Conservation (phyloP, 768 basidiomycete genomes). For the Suillus weaverae region DNA sequence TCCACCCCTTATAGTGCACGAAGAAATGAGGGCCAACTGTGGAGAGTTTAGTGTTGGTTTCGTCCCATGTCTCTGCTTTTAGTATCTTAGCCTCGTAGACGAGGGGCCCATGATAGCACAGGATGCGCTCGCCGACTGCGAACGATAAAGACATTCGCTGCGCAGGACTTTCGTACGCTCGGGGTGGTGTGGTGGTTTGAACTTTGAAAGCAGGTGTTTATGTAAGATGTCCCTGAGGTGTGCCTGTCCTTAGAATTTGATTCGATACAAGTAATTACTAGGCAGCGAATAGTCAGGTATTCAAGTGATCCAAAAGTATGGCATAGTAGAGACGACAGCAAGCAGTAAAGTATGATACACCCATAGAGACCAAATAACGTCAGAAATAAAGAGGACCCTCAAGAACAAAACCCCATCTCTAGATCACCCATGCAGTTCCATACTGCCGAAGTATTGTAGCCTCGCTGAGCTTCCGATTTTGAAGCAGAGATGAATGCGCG, state of each 20-base stretch:
- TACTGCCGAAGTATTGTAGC: not conserved
- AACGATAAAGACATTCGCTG: conserved; percentile 37
- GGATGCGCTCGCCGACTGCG: conserved; percentile 69
- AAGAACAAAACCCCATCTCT: not conserved
- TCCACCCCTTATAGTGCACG: conserved; percentile 99
- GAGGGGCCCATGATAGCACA: conserved; percentile 94
- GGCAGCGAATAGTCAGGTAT: not conserved
- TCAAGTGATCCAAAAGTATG: not conserved
- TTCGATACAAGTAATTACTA: not conserved
- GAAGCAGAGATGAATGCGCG: not conserved
- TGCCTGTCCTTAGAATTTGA: not conserved
- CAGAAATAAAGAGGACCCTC: not conserved
- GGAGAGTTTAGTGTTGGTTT: conserved; percentile 58
- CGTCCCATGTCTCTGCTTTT: conserved; percentile 62
- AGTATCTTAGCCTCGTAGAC: conserved; percentile 97
- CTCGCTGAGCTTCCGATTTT: not conserved
- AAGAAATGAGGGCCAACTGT: conserved; percentile 80
- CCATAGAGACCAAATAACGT: not conserved
- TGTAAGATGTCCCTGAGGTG: not conserved
- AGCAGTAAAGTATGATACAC: not conserved
- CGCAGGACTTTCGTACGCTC: not conserved
- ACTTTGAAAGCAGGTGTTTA: conserved; percentile 6
- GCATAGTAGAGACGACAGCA: not conserved
- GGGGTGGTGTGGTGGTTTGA: conserved; percentile 1
- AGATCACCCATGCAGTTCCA: not conserved